Evolutionary conservation across 2,329 filamentous ascomycete species (phyloP).

Genomic region (Cladosporium sp.): DNA sequence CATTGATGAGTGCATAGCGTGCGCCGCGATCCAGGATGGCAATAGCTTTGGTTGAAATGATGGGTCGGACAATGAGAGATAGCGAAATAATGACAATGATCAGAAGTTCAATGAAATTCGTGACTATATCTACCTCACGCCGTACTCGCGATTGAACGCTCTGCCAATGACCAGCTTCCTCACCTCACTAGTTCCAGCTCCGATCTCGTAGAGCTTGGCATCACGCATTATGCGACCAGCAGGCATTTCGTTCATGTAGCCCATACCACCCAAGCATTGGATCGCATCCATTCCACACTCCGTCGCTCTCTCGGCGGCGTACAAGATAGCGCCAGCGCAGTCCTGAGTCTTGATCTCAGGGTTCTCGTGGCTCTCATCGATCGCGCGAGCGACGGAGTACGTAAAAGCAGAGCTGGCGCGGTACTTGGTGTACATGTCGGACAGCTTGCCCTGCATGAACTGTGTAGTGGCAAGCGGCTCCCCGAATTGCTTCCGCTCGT

Average conservation of each 20-base stretch:
- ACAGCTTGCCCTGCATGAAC: conserved; percentile 83
- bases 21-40: too few species aligned
- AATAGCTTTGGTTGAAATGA: too few species aligned
- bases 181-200: conserved; percentile 91
- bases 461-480: conserved; percentile 85
- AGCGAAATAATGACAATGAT: too few species aligned
- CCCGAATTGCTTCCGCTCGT: conserved; percentile 84
- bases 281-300: conserved; percentile 83
- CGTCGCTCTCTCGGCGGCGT: conserved; percentile 83
- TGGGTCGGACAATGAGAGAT: too few species aligned
- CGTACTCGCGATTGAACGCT: conserved; percentile 83
- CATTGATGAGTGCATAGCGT: too few species aligned
- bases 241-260: conserved; percentile 91
- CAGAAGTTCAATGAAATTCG: too few species aligned
- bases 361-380: conserved; percentile 56
- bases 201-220: conserved; percentile 87
- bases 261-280: conserved; percentile 89
- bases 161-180: conserved; percentile 90
- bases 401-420: conserved; percentile 82
- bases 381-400: conserved; percentile 68
- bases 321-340: conserved; percentile 89
- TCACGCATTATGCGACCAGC: conserved; percentile 76
- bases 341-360: conserved; percentile 71
- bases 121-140: background rate
- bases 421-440: conserved; percentile 96